Percentiles rank a stretch among this genome's conserved stretches.
Conservation (phyloP, 1,139 yeast genomes). For the Suhomyces bribrorum region DNA sequence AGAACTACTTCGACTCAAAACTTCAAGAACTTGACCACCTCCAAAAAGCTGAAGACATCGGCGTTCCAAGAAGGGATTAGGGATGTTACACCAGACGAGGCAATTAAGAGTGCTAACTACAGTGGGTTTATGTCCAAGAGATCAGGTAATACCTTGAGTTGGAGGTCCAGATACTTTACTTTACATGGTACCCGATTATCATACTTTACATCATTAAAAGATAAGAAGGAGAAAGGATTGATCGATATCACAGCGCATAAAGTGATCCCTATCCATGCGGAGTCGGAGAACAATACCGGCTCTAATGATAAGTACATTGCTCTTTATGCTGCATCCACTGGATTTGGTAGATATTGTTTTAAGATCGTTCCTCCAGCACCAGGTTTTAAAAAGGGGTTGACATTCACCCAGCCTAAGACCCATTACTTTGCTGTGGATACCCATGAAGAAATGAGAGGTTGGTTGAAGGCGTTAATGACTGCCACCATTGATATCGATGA, state of each 20-base stretch:
- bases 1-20: conserved; percentile 48
- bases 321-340: conserved; percentile 87
- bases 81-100: conserved; percentile 71
- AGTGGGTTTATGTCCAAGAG: conserved; percentile 97
- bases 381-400: conserved; percentile 90
- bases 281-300: conserved; percentile 59
- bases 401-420: conserved; percentile 93
- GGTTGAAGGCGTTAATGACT: conserved; percentile 95
- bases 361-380: conserved; percentile 97
- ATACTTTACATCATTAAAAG: conserved; percentile 79
- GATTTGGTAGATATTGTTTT: conserved; percentile 89
- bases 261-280: conserved; percentile 61
- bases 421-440: conserved; percentile 96
- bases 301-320: conserved; percentile 78
- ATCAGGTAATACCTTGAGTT: conserved; percentile 78
- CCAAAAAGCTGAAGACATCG: conserved; percentile 69
- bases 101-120: conserved; percentile 71
- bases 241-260: conserved; percentile 95
- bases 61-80: conserved; percentile 94
- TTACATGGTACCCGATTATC: conserved; percentile 92
- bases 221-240: conserved; percentile 83
- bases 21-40: conserved; percentile 43
- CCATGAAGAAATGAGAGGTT: conserved; percentile 85
- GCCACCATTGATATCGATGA: conserved; percentile 97
- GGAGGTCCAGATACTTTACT: conserved; percentile 90